Base-by-base conservation (phyloP, 164 flowering plant species). In the Aristolochia fimbriata region DNA sequence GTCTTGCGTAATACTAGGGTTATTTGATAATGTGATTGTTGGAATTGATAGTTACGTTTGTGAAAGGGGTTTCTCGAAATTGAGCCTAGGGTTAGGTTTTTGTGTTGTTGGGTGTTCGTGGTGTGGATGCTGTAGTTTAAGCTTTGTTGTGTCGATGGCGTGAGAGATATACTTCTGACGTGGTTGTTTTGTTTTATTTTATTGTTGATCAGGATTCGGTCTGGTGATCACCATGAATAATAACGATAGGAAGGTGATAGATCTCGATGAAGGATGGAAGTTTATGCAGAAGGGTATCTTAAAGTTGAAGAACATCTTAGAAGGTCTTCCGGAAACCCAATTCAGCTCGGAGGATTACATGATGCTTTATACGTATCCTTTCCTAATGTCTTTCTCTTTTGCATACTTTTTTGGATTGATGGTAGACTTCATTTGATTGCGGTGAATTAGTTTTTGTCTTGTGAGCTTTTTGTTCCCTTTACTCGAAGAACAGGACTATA, bases 241-340 rank as follows among this genome's bases (percentile, higher is more conserved):
- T 74, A 76, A 66, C 16, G 89, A 85, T 60, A 68, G 82, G 55
- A 84, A 84, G 71, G 73, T 74, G 3, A 83, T 85, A 31, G 92
- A 85, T 13, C 66, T 86, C n/a, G 92, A 88, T 15, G 85, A 86
- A 61, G 96, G 97, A 78, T 86, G 91, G 96, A 82, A 73, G 16
- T 75, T 71, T 63, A 82, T 91, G 97, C 81, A 82, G 67, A 80
- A 76, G 61, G 97, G 97, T 3, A 81, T 91, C n/a, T 80, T 80
- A 16, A 91, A 86, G 75, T 66, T 91, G 70, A 83, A 81, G 79
- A 83, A 71, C 64, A 88, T 91, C 58, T 76, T 91, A 20, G 97
- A 88, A 67, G 85, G 86, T n/a, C 22, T 62, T 6, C 81, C 86
- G 0, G 96, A 82, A 72, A 72, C 80, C 0, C 88, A 75, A 50